Conservation (phyloP, 2,329 filamentous ascomycete genomes). For the Aspergillus calidoustus region DNA sequence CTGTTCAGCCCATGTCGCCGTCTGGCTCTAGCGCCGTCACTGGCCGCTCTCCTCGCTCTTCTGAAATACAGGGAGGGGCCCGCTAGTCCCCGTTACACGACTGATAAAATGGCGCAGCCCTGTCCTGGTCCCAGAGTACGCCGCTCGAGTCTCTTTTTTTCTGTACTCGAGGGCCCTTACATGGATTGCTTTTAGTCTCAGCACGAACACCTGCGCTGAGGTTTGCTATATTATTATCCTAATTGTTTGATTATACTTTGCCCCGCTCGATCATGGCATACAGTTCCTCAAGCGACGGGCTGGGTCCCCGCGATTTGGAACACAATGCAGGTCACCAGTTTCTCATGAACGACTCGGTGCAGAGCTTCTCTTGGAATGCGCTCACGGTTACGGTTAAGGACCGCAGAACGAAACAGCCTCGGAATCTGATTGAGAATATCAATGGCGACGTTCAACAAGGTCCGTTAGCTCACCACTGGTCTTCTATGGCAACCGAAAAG, state of each 20-base stretch:
- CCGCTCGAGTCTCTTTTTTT: conserved; percentile 5
- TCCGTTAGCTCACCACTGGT: conserved; percentile 29
- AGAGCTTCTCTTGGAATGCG: conserved; percentile 67
- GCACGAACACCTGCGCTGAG: neutral
- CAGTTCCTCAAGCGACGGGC: conserved; percentile 13
- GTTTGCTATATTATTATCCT: neutral
- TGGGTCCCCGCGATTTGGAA: conserved; percentile 33
- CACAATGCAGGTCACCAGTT: conserved; percentile 35
- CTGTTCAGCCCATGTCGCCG: conserved; percentile 1
- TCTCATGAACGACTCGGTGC: conserved; percentile 63
- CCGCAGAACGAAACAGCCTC: conserved; percentile 64
- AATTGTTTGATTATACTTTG: neutral
- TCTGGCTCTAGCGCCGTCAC: neutral
- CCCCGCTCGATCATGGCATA: conserved; percentile 3
- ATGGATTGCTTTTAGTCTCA: neutral
- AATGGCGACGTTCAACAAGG: conserved; percentile 68
- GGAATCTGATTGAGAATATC: conserved; percentile 66
- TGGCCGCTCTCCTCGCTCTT: neutral
- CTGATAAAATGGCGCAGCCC: conserved; percentile 10
- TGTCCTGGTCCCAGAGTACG: conserved; percentile 6
- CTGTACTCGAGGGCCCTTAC: conserved; percentile 2
- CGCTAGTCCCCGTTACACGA: conserved; percentile 12
- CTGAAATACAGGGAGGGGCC: neutral
- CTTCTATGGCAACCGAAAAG: neutral
- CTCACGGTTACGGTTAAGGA: conserved; percentile 76